phyloP scores from a whole-genome alignment of 2,329 filamentous ascomycete genomes.

The Nothopassalora personata region DNA sequence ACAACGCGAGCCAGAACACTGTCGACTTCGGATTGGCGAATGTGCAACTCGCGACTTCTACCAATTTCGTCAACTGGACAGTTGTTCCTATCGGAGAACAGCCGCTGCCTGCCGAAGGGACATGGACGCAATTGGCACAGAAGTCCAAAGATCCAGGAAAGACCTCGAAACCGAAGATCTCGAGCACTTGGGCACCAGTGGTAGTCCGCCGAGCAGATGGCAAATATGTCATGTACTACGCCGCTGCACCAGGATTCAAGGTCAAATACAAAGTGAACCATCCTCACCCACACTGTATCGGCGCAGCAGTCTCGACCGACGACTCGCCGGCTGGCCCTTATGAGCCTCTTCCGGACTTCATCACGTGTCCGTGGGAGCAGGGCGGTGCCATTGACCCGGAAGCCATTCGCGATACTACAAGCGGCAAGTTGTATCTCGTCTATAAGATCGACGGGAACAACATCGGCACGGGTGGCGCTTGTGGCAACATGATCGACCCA shows the following conservation, averaged over 20 bases:
- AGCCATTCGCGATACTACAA: slow-evolving; percentile 26
- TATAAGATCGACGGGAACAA: slow-evolving; percentile 37
- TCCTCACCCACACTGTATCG: slow-evolving; percentile 31
- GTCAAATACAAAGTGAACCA: slow-evolving; percentile 10
- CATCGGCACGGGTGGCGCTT: slow-evolving; percentile 23
- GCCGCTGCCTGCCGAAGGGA: slow-evolving; percentile 17
- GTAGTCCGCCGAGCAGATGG: slow-evolving; percentile 28
- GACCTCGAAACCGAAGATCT: neutral
- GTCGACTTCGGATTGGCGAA: slow-evolving; percentile 25
- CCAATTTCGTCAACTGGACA: slow-evolving; percentile 33
- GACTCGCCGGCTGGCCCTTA: slow-evolving; percentile 28
- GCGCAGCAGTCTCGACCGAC: slow-evolving; percentile 27
- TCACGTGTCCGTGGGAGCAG: slow-evolving; percentile 26
- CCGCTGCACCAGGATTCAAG: slow-evolving; percentile 14
- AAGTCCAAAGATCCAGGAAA: slow-evolving; percentile 11
- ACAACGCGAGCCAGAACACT: slow-evolving; percentile 10
- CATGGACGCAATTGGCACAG: slow-evolving; percentile 4
- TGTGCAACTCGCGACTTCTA: slow-evolving; percentile 37
- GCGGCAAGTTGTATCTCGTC: slow-evolving; percentile 27
- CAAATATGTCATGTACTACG: slow-evolving; percentile 33
- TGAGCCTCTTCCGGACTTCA: slow-evolving; percentile 17
- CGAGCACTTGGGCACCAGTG: slow-evolving; percentile 29
- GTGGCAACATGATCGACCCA: slow-evolving; percentile 28
- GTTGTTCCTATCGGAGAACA: slow-evolving; percentile 18
- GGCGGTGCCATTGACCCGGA: slow-evolving; percentile 35